Evolutionary conservation across 202 grass and related monocot genomes (phyloP), one percentile per base, ranked within the genome.

Genomic region (Musa balbisiana): DNA sequence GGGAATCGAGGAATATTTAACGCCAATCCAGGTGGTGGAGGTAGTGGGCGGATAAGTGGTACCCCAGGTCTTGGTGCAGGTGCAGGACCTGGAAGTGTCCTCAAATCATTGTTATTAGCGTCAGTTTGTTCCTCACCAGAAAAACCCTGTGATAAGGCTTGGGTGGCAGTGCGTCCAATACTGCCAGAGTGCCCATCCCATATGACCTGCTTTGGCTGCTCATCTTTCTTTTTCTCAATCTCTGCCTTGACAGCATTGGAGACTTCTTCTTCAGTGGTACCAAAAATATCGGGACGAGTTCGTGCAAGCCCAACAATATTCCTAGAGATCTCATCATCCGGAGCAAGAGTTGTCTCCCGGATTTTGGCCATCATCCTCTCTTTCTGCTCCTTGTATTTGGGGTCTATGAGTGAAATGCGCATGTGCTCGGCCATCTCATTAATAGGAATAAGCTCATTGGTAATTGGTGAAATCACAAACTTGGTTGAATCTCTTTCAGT

Each of bases 121-220:
- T 85, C 85, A 79, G 59, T 67, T 20, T 88, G 90, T 54, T 98
- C 91, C 72, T 98, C 95, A 3, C 83, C 80, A 56, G 82, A 82
- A 67, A 82, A 77, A 73, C 65, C 73, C 71, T 83, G 84, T 9
- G 90, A 91, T 74, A 97, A 78, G 63, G 90, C 94, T 72, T 97
- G 88, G 67, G 94, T 91, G 29, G 94, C 94, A 69, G 94, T 93
- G 25, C 90, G 67, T 62, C 90, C 88, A 78, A 97, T 97, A 78
- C 94, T 97, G 33, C 94, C 94, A 59, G 94, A 97, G 82, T 93
- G 94, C 11, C 94, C 94, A 75, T 97, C 94, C 94, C 94, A 97
- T 67, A 97, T 97, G 83, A 97, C 94, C 71, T 93, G 94, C 58
- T 97, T 97, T 2, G 93, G 90, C 73, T 90, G 93, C 80, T 92